Evolutionary conservation across 2,329 filamentous ascomycete genomes (phyloP).

Genomic region (Cytospora mali): DNA sequence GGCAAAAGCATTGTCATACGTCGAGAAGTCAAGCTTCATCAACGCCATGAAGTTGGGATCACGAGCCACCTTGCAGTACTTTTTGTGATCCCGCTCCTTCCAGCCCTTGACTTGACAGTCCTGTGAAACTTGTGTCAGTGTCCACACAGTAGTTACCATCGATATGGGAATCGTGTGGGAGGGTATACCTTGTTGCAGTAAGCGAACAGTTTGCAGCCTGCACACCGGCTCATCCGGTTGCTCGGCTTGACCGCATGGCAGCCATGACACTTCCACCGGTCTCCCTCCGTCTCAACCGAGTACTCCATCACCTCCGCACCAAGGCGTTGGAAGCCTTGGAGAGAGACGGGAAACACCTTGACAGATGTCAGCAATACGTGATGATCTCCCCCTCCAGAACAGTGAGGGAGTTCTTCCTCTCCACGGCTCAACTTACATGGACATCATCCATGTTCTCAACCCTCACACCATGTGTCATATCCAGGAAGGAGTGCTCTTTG

Average conservation of each 20-base stretch:
- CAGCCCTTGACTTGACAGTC: constrained; percentile 32
- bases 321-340: background rate
- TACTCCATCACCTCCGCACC: background rate
- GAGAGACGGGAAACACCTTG: constrained; percentile 7
- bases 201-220: background rate
- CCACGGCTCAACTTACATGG: background rate
- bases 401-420: background rate
- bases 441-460: constrained; percentile 14
- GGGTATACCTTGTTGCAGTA: constrained; percentile 17
- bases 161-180: background rate
- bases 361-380: background rate
- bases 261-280: constrained; percentile 16
- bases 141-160: no score
- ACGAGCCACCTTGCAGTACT: constrained; percentile 31
- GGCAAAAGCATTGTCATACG: background rate
- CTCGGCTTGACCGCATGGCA: constrained; percentile 4
- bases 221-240: constrained; percentile 13
- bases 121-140: constrained; percentile 5
- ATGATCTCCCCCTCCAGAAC: no score
- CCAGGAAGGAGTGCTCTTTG: constrained; percentile 25
- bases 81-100: constrained; percentile 31
- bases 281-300: background rate
- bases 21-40: constrained; percentile 28
- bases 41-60: constrained; percentile 28
- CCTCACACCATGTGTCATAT: constrained; percentile 6